These are phyloP conservation scores for Petasospora rhodanensis DNA, from an alignment of 1,139 yeast genomes.

Conservation along the genomic window DNA sequence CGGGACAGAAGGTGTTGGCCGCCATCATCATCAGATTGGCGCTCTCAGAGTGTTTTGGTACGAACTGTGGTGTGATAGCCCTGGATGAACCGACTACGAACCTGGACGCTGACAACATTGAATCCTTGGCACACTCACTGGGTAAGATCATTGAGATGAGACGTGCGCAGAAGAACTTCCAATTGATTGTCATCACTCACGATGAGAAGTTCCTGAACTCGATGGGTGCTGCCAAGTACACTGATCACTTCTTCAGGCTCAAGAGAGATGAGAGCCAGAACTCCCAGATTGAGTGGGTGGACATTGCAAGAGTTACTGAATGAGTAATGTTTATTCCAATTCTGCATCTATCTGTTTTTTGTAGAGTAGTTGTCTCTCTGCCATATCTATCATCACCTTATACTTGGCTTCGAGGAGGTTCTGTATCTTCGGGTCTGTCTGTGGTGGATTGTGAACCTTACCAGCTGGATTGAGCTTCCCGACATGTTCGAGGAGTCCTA, in stretches of 20 bases:
- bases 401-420: conserved; percentile 29
- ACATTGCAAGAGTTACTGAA: conserved; percentile 34
- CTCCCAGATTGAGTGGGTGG: conserved; percentile 61
- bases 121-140: conserved; percentile 78
- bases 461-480: conserved; percentile 8
- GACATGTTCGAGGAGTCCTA: conserved; percentile 11
- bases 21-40: conserved; percentile 89
- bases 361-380: conserved; percentile 29
- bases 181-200: conserved; percentile 90
- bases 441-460: neutral
- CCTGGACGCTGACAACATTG: conserved; percentile 84
- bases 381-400: conserved; percentile 35
- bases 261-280: conserved; percentile 76
- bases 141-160: conserved; percentile 72
- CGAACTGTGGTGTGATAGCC: conserved; percentile 92
- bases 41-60: conserved; percentile 92
- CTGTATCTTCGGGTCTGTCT: conserved; percentile 1
- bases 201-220: conserved; percentile 86
- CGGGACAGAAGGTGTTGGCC: conserved; percentile 95
- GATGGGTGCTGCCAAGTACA: conserved; percentile 79
- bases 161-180: conserved; percentile 80
- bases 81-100: conserved; percentile 98
- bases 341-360: conserved; percentile 2
- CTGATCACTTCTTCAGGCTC: conserved; percentile 86
- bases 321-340: conserved; percentile 8